Base-by-base conservation (phyloP, 768 basidiomycete genomes). In the Trametopsis cervina region DNA sequence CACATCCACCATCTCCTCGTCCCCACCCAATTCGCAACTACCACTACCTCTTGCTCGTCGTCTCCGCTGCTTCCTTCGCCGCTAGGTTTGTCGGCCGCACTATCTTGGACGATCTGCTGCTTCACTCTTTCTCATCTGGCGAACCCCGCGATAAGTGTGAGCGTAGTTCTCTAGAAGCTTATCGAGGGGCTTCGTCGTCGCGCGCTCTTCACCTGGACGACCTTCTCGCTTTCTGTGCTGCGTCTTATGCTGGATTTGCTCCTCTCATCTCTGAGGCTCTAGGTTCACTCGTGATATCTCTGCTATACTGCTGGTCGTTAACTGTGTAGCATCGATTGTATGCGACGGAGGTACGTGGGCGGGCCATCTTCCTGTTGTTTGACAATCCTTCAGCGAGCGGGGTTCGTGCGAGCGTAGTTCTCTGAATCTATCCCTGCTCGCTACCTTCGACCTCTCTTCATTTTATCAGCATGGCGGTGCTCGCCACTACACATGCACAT, bases 151-250 rank as follows among this genome's bases (percentile, higher is more conserved):
- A 63, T 63, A 59, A 62, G 65, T 61, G 70, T 66, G 71, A 74
- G 73, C 71, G 73, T 57, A 63, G 71, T 72, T 51, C 74, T 75
- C 69, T 60, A 49, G 65, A 71, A 68, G 61, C 67, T 64, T 64
- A 24, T 40, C 26, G 37, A 40, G 25, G 27, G 33, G 18, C 46
- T 45, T 42, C 42, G 26, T 23, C 27, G 22, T 15, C 33, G 22
- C n/a, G 21, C 21, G 12, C 21, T 11, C 11, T 21, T n/a, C n/a
- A n/a, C n/a, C n/a, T n/a, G n/a, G n/a, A n/a, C n/a, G n/a, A n/a
- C n/a, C n/a, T n/a, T n/a, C n/a, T n/a, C n/a, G n/a, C n/a, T n/a
- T n/a, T n/a, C n/a, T n/a, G n/a, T n/a, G n/a, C n/a, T n/a, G n/a
- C n/a, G n/a, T n/a, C n/a, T n/a, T n/a, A n/a, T n/a, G n/a, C n/a